Conservation (phyloP, 495 filamentous ascomycete species). For the Aspergillus haitiensis region DNA sequence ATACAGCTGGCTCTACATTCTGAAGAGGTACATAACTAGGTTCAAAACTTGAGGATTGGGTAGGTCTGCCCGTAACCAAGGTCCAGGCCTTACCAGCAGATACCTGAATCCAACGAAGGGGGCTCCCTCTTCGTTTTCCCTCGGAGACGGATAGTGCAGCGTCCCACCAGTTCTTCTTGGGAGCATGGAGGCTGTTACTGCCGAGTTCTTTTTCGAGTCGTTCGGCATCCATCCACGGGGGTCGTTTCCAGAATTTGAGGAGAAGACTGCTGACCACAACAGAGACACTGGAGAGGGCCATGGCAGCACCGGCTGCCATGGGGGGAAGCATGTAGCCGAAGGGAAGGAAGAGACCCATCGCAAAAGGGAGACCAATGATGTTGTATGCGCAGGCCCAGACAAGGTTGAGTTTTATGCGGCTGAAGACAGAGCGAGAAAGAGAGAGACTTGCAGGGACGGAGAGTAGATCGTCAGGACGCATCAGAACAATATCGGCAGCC, state of each 20-base stretch:
- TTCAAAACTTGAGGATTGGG: constrained; percentile 28
- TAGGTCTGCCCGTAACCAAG: constrained; percentile 29
- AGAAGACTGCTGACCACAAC: constrained; percentile 83
- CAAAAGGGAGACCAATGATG: constrained; percentile 86
- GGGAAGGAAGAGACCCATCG: constrained; percentile 90
- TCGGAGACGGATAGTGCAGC: constrained; percentile 30
- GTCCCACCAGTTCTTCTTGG: constrained; percentile 37
- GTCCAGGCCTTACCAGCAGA: constrained; percentile 29
- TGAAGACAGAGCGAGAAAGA: constrained; percentile 83
- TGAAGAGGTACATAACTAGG: constrained; percentile 48
- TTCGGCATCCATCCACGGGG: constrained; percentile 83
- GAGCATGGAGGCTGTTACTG: constrained; percentile 14
- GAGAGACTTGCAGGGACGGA: constrained; percentile 83
- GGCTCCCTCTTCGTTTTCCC: constrained; percentile 19
- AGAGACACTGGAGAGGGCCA: constrained; percentile 87
- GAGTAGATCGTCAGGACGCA: constrained; percentile 88
- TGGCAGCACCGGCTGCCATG: constrained; percentile 91
- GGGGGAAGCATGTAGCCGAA: constrained; percentile 86
- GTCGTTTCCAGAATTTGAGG: constrained; percentile 84
- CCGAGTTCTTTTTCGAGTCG: constrained; percentile 55
- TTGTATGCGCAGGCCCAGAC: constrained; percentile 94
- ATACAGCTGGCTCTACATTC: constrained; percentile 44
- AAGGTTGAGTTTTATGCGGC: constrained; percentile 90
- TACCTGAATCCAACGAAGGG: constrained; percentile 26
- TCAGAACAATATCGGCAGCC: constrained; percentile 92